phyloP scores from a whole-genome alignment of 1,284 basidiomycete species.

The Caloboletus inedulis region DNA sequence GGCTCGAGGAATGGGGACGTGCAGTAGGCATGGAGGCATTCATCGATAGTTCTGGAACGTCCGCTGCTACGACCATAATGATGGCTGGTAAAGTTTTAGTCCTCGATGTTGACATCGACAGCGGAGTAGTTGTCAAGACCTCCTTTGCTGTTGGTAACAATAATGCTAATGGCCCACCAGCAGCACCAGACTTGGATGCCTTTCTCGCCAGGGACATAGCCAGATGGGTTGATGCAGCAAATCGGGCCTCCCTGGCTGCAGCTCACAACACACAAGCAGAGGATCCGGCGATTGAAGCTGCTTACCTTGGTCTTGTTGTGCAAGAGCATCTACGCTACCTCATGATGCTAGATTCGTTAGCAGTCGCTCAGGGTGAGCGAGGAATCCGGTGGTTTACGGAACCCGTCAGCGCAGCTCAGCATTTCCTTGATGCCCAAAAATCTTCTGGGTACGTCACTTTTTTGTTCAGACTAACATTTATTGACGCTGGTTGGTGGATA shows the following conservation, averaged over 20 bases:
- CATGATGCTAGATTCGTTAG: conserved; percentile 66
- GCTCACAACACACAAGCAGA: conserved; percentile 12
- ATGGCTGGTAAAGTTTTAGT: conserved; percentile 76
- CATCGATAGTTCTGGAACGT: conserved; percentile 48
- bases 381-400: conserved; percentile 75
- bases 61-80: conserved; percentile 48
- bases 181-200: conserved; percentile 47
- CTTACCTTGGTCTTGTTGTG: conserved; percentile 44
- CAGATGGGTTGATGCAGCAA: conserved; percentile 57
- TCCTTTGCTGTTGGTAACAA: conserved; percentile 61
- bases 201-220: conserved; percentile 55
- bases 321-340: conserved; percentile 63
- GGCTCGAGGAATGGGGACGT: conserved; percentile 57
- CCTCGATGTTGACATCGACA: conserved; percentile 64
- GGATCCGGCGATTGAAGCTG: conserved; percentile 46
- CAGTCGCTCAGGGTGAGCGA: conserved; percentile 58
- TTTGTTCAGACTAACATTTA: background rate
- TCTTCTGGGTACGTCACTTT: conserved; percentile 15
- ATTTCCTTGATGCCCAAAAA: conserved; percentile 23
- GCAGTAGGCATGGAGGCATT: conserved; percentile 70
- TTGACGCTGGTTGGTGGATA: conserved; percentile 10
- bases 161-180: conserved; percentile 45
- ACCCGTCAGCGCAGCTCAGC: conserved; percentile 37
- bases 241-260: conserved; percentile 45
- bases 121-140: conserved; percentile 56